phyloP scores from a whole-genome alignment of 306 rosid species.

The Pyrus pyrifolia region DNA sequence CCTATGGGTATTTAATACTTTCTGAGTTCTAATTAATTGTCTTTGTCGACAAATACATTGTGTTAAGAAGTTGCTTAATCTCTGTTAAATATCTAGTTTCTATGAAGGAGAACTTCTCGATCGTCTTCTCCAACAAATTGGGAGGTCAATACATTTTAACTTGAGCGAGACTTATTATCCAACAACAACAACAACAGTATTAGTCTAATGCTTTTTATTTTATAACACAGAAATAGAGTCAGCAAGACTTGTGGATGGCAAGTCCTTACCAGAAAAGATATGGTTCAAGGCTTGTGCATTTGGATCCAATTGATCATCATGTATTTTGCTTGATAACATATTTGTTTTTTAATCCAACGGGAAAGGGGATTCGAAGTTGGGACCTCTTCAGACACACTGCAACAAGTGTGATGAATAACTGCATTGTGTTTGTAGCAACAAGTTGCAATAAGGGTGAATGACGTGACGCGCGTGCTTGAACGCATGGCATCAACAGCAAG shows the following conservation, averaged over 20 bases:
- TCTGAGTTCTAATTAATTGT: neutral
- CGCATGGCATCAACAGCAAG: constrained; percentile 34
- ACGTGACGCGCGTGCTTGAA: constrained; percentile 73
- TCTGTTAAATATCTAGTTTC: constrained; percentile 26
- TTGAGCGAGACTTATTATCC: neutral
- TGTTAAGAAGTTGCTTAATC: neutral
- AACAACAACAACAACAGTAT: neutral
- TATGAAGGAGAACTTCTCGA: constrained; percentile 54
- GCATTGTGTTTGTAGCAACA: constrained; percentile 42
- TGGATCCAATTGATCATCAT: neutral
- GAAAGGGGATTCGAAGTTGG: too few relatives aligned
- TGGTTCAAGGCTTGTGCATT: constrained; percentile 58
- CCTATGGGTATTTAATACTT: neutral
- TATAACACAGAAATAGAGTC: constrained; percentile 39
- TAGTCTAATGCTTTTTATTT: neutral
- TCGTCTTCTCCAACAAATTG: constrained; percentile 49
- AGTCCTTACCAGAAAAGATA: constrained; percentile 60
- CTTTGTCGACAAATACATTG: neutral
- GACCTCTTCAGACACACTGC: too few relatives aligned
- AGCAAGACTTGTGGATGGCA: constrained; percentile 40
- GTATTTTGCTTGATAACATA: neutral
- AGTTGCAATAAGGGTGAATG: constrained; percentile 78
- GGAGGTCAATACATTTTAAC: constrained; percentile 21
- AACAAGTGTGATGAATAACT: neutral
- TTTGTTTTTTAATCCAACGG: neutral